These are phyloP conservation scores for Zasmidium cellare DNA, from an alignment of 2,329 filamentous ascomycete species.

Conservation along the genomic window DNA sequence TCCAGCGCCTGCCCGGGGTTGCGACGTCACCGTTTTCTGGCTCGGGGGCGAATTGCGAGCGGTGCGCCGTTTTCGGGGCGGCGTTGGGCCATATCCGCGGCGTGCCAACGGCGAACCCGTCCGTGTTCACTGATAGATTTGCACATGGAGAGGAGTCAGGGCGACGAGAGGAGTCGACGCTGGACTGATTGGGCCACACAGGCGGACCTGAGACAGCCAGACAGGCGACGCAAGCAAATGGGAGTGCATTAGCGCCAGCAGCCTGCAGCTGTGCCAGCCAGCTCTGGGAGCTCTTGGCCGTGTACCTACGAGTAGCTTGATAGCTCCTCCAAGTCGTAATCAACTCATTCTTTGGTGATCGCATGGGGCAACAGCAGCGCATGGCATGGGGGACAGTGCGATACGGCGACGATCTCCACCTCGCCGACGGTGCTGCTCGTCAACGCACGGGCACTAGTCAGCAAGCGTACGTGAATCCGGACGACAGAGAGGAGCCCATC, in stretches of 20 bases:
- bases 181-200: conserved; percentile 1
- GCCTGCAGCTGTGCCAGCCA: background rate
- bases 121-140: background rate
- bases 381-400: background rate
- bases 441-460: background rate
- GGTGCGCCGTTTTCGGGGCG: background rate
- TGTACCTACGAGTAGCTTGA: background rate
- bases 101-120: background rate
- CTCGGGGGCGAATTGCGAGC: background rate
- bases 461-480: background rate
- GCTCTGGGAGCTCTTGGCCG: background rate
- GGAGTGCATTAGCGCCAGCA: conserved; percentile 16
- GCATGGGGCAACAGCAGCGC: background rate
- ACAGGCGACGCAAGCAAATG: conserved; percentile 9
- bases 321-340: background rate
- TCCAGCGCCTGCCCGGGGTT: background rate
- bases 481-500: background rate
- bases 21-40: conserved; percentile 7
- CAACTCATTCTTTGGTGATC: background rate
- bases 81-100: background rate
- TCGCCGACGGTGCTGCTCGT: background rate
- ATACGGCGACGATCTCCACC: conserved; percentile 1
- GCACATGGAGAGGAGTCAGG: background rate
- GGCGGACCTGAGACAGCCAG: conserved; percentile 1
- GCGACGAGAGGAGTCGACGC: background rate